Evolutionary conservation across 768 basidiomycete genomes (phyloP), one percentile per base, ranked within the genome.

Genomic region (Dacryopinax spathularia): DNA sequence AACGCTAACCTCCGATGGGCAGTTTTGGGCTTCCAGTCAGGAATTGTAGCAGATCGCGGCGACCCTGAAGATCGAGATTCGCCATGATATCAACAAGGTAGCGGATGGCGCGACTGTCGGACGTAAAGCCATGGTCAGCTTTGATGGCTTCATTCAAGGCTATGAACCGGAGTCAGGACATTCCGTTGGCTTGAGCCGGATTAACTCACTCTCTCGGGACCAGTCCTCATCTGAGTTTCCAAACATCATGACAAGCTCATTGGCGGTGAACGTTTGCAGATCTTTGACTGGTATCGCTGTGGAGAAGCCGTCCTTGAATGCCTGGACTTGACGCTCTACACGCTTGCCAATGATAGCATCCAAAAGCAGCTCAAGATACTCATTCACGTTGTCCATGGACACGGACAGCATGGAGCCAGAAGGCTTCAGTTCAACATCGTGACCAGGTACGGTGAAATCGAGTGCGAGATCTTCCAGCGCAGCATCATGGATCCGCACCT

Each of bases 171-270:
- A n/a, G 67, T 2, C 65, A 22, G 60, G 41, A 6, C 65, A 12
- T 20, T 35, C 33, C 67, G 34, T 75, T 13, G 36, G 22, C 29
- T 16, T 27, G 18, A 37, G 33, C 12, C 43, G 43, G 67, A 65
- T 7, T 15, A 16, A 76, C 91, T 67, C 73, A 97, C 94, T 91
- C 73, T 96, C 93, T 12, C 80, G 72, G 65, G 82, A 85, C 96
- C 96, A 99, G 72, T 99, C 96, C 71, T 99, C 96, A n/a, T 97
- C 91, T 9, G 88, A 84, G 69, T 94, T 94, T 18, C 95, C 95
- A 70, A 97, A 95, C 22, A 98, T 79, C 82, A 95, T 89, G 16
- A 89, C 88, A n/a, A 99, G 76, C 73, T 99, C 96, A 64, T 96
- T 91, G 3, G 91, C 82, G 35, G 94, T 88, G 76, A 99, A 99